These are phyloP conservation scores for Hypoxylon crocopeplum DNA, from an alignment of 495 filamentous ascomycete species.

Conservation along the genomic window DNA sequence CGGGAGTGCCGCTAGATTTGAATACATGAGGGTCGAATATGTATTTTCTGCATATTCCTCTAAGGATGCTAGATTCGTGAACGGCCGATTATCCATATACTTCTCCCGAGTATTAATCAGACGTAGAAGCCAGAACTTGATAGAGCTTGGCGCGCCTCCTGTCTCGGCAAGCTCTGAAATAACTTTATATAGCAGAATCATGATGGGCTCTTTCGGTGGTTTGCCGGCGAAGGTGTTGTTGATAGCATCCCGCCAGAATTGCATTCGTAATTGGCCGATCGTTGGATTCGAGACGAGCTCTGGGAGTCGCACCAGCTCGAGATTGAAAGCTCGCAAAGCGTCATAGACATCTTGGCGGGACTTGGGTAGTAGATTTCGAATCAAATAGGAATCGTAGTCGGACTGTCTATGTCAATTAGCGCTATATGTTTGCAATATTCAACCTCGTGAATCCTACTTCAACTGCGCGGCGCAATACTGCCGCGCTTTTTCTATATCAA, in stretches of 20 bases:
- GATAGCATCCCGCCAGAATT: conserved; percentile 92
- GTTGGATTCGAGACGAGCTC: conserved; percentile 83
- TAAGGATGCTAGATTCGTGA: conserved; percentile 71
- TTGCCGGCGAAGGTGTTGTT: conserved; percentile 70
- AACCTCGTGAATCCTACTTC: conserved; percentile 39
- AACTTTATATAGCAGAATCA: conserved; percentile 78
- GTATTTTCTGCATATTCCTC: conserved; percentile 93
- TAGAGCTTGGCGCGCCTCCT: conserved; percentile 63
- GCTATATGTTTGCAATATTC: not conserved
- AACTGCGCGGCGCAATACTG: conserved; percentile 58
- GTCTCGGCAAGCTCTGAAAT: conserved; percentile 65
- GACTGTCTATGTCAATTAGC: conserved; percentile 64
- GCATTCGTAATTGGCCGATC: conserved; percentile 84
- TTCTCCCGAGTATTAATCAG: conserved; percentile 81
- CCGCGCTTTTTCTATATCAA: conserved; percentile 53
- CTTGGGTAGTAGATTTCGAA: conserved; percentile 80
- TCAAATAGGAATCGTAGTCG: conserved; percentile 86
- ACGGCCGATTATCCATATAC: conserved; percentile 83
- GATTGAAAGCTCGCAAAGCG: conserved; percentile 89
- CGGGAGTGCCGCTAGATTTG: conserved; percentile 78
- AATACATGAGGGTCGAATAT: conserved; percentile 91
- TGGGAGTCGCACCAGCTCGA: conserved; percentile 85
- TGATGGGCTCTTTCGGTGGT: conserved; percentile 88
- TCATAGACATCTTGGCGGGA: conserved; percentile 80
- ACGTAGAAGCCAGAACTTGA: conserved; percentile 81